Percentiles rank a stretch among this genome's conserved stretches.
Conservation (phyloP, 2,329 filamentous ascomycete species). For the Aspergillus puulaauensis region DNA sequence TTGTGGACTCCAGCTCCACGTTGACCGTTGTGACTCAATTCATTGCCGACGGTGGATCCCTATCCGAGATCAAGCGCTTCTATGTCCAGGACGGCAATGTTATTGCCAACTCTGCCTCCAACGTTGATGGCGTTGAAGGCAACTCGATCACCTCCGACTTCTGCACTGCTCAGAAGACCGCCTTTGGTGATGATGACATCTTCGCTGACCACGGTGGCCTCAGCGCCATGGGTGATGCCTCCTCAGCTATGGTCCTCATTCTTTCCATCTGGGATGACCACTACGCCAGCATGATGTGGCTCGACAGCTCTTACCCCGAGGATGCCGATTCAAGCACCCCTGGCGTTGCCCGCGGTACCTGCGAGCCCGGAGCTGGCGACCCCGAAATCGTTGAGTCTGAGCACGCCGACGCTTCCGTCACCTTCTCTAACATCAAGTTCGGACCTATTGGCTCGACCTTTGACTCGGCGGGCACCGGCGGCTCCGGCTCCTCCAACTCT, state of each 20-base stretch:
- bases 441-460: constrained; percentile 58
- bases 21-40: constrained; percentile 71
- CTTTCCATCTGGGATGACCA: constrained; percentile 65
- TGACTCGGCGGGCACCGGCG: constrained; percentile 5
- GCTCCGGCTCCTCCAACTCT: not conserved
- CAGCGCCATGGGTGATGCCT: constrained; percentile 52
- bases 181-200: constrained; percentile 54
- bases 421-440: constrained; percentile 60
- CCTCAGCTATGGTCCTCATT: constrained; percentile 61
- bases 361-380: constrained; percentile 51
- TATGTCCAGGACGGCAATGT: constrained; percentile 64
- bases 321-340: constrained; percentile 40
- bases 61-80: constrained; percentile 62
- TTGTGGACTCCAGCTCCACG: constrained; percentile 58
- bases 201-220: constrained; percentile 59
- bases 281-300: constrained; percentile 69
- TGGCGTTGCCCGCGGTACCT: constrained; percentile 56
- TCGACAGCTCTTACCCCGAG: constrained; percentile 65
- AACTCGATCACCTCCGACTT: constrained; percentile 58
- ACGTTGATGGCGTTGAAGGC: constrained; percentile 47
- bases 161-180: constrained; percentile 57
- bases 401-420: constrained; percentile 50
- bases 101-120: constrained; percentile 54
- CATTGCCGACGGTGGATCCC: constrained; percentile 50
- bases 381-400: constrained; percentile 52